phyloP scores from a whole-genome alignment of 768 basidiomycete species.

The Pluteus cervinus region DNA sequence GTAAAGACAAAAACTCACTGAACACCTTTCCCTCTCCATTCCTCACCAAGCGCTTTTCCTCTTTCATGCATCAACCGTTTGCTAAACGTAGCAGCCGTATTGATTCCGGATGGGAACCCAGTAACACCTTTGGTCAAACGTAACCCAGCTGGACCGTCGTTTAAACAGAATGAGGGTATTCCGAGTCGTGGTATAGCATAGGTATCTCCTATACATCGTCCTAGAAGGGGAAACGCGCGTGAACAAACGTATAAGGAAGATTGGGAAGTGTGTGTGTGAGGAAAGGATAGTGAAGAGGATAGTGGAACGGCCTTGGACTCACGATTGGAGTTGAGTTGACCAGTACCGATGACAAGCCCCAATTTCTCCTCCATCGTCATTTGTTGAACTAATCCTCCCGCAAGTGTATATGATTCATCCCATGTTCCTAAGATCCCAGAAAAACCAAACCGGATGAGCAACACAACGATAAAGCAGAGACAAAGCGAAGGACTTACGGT shows the following conservation, averaged over 20 bases:
- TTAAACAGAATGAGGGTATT: conserved; percentile 40
- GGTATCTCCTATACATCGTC: conserved; percentile 43
- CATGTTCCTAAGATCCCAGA: conserved; percentile 38
- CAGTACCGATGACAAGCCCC: conserved; percentile 39
- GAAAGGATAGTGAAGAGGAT: too few relatives aligned
- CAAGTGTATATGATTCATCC: conserved; percentile 35
- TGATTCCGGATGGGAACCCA: conserved; percentile 56
- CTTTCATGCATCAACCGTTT: conserved; percentile 57
- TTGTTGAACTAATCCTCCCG: conserved; percentile 26
- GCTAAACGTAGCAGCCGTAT: conserved; percentile 46
- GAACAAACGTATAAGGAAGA: too few relatives aligned
- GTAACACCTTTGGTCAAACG: conserved; percentile 38
- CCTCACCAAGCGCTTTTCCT: conserved; percentile 57
- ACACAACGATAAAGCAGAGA: too few relatives aligned
- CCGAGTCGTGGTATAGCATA: conserved; percentile 32
- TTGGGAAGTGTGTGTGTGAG: too few relatives aligned
- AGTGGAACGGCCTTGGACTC: too few relatives aligned
- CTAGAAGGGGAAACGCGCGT: conserved; percentile 15
- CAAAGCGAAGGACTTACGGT: too few relatives aligned
- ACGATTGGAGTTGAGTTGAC: conserved; percentile 34
- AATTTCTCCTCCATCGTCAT: conserved; percentile 43
- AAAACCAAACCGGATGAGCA: too few relatives aligned
- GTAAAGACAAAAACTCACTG: conserved; percentile 24
- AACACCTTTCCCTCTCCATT: conserved; percentile 66
- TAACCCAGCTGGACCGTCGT: conserved; percentile 44